A percentile compares a stretch with the other conserved stretches of the same genome.
These are phyloP conservation scores for Prunus campanulata DNA, from an alignment of 306 rosid species.

Conservation along the genomic window DNA sequence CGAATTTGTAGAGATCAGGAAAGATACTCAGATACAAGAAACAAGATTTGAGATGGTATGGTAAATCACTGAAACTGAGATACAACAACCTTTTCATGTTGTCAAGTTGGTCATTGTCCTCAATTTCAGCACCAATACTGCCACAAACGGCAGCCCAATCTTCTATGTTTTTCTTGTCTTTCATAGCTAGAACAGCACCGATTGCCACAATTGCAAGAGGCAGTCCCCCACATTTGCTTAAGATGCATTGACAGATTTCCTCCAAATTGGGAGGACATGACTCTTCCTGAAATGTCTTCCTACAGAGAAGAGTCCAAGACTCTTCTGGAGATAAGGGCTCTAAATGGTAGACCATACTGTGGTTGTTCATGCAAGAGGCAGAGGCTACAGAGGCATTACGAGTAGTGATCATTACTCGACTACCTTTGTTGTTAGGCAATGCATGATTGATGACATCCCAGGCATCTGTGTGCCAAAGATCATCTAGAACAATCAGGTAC, in stretches of 20 bases:
- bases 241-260: slow-evolving; percentile 24
- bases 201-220: slow-evolving; percentile 71
- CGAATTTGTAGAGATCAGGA: slow-evolving; percentile 36
- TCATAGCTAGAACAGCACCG: slow-evolving; percentile 47
- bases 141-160: slow-evolving; percentile 43
- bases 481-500: slow-evolving; percentile 59
- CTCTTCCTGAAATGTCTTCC: slow-evolving; percentile 41
- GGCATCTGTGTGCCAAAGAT: slow-evolving; percentile 39
- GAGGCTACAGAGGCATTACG: slow-evolving; percentile 39
- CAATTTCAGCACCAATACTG: slow-evolving; percentile 39
- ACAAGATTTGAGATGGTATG: slow-evolving; percentile 61
- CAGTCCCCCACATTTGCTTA: slow-evolving; percentile 56
- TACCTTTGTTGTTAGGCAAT: slow-evolving; percentile 47
- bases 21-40: slow-evolving; percentile 52
- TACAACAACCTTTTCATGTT: slow-evolving; percentile 48
- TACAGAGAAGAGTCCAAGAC: slow-evolving; percentile 44
- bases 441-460: slow-evolving; percentile 57
- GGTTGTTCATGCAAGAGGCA: slow-evolving; percentile 24
- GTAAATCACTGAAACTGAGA: slow-evolving; percentile 58
- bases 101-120: slow-evolving; percentile 37
- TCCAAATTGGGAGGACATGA: slow-evolving; percentile 43
- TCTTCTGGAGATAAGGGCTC: slow-evolving; percentile 39
- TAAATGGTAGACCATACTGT: slow-evolving; percentile 31
- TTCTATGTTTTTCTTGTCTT: slow-evolving; percentile 38
- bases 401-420: slow-evolving; percentile 56